Conservation (phyloP, 73 alveolate genomes). For the Paramecium primaurelia region DNA sequence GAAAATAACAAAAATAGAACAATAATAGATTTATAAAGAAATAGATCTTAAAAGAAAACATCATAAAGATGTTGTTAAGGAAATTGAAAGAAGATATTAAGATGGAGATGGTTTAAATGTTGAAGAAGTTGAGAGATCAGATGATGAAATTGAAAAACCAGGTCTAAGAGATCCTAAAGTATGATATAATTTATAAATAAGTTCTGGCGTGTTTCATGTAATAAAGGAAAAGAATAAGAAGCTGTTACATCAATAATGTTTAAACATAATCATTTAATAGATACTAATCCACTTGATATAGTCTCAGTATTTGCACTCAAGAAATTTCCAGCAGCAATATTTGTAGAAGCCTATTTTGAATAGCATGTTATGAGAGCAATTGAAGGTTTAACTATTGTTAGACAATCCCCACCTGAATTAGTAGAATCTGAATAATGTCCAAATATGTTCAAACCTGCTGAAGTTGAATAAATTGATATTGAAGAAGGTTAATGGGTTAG, state of each 20-base stretch:
- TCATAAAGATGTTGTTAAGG: neutral
- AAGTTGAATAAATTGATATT: neutral
- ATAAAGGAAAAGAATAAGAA: constrained; percentile 22
- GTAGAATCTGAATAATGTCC: neutral
- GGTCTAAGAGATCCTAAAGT: constrained; percentile 21
- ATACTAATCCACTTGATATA: neutral
- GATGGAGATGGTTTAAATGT: neutral
- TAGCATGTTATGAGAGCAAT: constrained; percentile 11
- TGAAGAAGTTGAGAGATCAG: neutral
- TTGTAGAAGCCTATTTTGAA: constrained; percentile 20
- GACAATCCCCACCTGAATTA: neutral
- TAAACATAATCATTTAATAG: neutral
- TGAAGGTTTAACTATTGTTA: neutral
- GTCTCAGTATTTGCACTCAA: neutral
- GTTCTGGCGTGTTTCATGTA: constrained; percentile 36
- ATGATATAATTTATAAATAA: neutral
- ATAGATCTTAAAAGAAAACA: neutral
- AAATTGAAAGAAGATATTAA: neutral
- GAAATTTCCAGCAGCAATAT: constrained; percentile 24
- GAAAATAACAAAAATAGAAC: neutral
- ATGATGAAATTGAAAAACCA: constrained; percentile 1
- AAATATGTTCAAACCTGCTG: neutral
- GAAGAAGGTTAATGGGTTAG: constrained; percentile 43
- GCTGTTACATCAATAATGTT: constrained; percentile 22
- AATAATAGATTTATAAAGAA: neutral